Base-by-base conservation (phyloP, 306 rosid species). In the Hippophae tibetana region DNA sequence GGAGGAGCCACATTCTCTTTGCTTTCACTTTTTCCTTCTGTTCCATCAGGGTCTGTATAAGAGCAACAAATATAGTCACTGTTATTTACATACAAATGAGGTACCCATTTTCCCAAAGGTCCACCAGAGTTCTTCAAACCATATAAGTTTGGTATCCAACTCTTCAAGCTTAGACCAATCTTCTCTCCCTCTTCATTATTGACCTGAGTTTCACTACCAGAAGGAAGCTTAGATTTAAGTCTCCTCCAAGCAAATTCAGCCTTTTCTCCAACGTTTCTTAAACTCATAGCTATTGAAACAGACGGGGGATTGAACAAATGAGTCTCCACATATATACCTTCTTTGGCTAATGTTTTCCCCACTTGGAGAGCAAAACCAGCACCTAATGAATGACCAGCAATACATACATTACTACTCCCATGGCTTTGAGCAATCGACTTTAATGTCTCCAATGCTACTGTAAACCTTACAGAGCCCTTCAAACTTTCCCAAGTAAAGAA, bases 221-320 rank as follows among this genome's bases (percentile, higher is more conserved):
- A 65, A 61, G 90, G 95, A 76, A 92, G 77, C 82, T 80, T 78
- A 31, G 87, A 77, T 75, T 72, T 92, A 44, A 92, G 66, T 50
- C 94, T 86, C 58, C 72, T 84, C 99, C 99, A 92, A 11, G 73
- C 78, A 61, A 72, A 76, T 62, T 72, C 93, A 2, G 94, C 90
- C 52, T 75, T 88, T 58, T 88, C 86, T 43, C 95, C 93, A 5
- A 85, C 67, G 45, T 82, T 81, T 64, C 75, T 82, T 13, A 83
- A 43, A 62, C 93, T 85, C 86, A 69, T 83, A 7, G 96, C 89
- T 0, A 92, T 65, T 27, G 99, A 88, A 67, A 88, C 88, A 5
- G 99, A 92, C 66, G 99, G 99, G 8, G 99, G 99, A 77, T 92
- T 92, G 63, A 92, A 92, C 18, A 92, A 73, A 61, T 92, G 99